Evolutionary conservation across 768 basidiomycete genomes (phyloP).

Genomic region (Phanerochaete carnosa): DNA sequence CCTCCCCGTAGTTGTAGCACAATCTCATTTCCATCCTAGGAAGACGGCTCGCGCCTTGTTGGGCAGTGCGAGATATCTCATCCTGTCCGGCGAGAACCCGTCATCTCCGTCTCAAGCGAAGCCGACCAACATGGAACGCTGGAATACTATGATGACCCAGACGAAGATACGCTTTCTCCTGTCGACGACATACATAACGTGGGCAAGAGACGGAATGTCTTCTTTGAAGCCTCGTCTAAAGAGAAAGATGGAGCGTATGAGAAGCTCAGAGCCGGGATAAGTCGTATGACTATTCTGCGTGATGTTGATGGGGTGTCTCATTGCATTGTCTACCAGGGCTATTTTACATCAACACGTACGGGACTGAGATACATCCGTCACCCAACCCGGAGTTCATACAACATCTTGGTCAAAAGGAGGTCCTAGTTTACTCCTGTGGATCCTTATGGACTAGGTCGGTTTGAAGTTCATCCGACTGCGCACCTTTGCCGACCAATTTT

Average conservation of each 20-base stretch:
- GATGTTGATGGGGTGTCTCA: neutral
- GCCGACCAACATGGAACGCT: conserved; percentile 27
- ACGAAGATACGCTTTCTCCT: conserved; percentile 41
- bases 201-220: conserved; percentile 53
- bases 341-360: conserved; percentile 89
- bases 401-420: conserved; percentile 54
- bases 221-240: conserved; percentile 59
- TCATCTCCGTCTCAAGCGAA: conserved; percentile 25
- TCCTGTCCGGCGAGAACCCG: conserved; percentile 43
- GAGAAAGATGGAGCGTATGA: conserved; percentile 39
- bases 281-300: conserved; percentile 40
- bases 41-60: conserved; percentile 72
- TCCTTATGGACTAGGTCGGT: conserved; percentile 88
- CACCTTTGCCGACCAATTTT: neutral
- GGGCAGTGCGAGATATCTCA: conserved; percentile 96
- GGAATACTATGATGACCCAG: conserved; percentile 10
- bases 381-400: conserved; percentile 81
- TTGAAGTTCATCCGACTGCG: neutral
- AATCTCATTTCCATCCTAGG: conserved; percentile 36
- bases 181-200: conserved; percentile 53
- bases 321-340: conserved; percentile 44
- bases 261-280: conserved; percentile 56
- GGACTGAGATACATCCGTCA: conserved; percentile 86
- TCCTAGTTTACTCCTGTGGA: conserved; percentile 89
- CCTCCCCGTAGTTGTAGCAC: neutral